These are phyloP conservation scores for Globisporangium alternatum DNA, from an alignment of 352 stramenopile genomes.

Conservation along the genomic window DNA sequence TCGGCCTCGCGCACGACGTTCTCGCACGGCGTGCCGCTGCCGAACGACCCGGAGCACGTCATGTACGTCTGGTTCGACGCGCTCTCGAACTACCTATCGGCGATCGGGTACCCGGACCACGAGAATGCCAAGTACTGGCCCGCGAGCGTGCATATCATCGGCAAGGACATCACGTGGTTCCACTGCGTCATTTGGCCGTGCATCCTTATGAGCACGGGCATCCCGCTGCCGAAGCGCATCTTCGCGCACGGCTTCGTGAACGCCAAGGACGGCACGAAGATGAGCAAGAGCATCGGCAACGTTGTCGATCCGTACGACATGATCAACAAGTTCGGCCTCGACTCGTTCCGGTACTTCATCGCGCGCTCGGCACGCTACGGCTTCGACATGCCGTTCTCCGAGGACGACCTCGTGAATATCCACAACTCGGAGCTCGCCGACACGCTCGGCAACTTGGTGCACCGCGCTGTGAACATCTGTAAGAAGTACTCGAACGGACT, in stretches of 20 bases:
- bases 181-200: conserved; percentile 99
- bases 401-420: conserved; percentile 94
- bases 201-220: conserved; percentile 96
- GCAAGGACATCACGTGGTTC: conserved; percentile 99
- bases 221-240: conserved; percentile 92
- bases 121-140: conserved; percentile 78
- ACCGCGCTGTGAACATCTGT: conserved; percentile 95
- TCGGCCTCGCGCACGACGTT: conserved; percentile 98
- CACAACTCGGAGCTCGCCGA: conserved; percentile 96
- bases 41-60: conserved; percentile 94
- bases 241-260: conserved; percentile 98
- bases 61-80: conserved; percentile 99
- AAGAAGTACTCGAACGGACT: conserved; percentile 93
- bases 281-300: conserved; percentile 99
- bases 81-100: conserved; percentile 98
- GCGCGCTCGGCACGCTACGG: conserved; percentile 92
- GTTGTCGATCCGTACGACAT: conserved; percentile 97
- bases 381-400: conserved; percentile 93
- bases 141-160: conserved; percentile 84
- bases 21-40: conserved; percentile 91
- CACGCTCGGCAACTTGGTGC: conserved; percentile 94
- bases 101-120: conserved; percentile 91
- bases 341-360: conserved; percentile 96
- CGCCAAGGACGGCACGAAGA: conserved; percentile 98
- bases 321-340: conserved; percentile 91